Base-by-base conservation (phyloP, 108 stramenopile species). In the Nannochloropsis gaditana region DNA sequence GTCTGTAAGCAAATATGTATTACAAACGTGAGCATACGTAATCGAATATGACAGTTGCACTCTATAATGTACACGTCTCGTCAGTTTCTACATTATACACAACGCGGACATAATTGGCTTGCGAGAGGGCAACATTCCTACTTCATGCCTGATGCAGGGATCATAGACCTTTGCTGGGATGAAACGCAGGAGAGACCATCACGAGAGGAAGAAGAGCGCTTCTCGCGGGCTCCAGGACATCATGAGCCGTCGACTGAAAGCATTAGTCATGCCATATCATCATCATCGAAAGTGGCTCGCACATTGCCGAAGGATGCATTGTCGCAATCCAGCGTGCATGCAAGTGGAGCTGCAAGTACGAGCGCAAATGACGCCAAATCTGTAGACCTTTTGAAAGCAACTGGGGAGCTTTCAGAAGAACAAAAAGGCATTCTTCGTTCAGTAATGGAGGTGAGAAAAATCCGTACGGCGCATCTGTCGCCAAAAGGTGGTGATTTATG, bases 401-500 rank as follows among this genome's bases (percentile, higher is more conserved):
- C 19, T 73, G 59, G 59, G 59, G 59, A 73, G 8, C 59, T 73
- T 15, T 73, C 59, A n/a, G 59, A 73, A n/a, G 59, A 73, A 2
- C 59, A 73, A n/a, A 73, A 73, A n/a, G 59, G 59, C 59, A 73
- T 73, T n/a, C 59, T 73, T n/a, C 59, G 59, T 15, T 73, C 59
- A 2, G 59, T 73, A n/a, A 73, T 73, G 59, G 59, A 73, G 59
- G 59, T 73, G n/a, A 31, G 31, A 31, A 31, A 31, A 31, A 31
- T 31, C 31, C 31, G 31, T 31, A 31, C 31, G 31, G 31, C 31
- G 31, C 31, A 31, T 31, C 31, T 31, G 31, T 31, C 31, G 31
- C 31, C 31, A 31, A 31, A 31, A 31, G 31, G 31, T 31, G 31
- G 31, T 31, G 31, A 31, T 31, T 31, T 31, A 1, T 31, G 31